A percentile compares a stretch with the other conserved stretches of the same genome.
These are phyloP conservation scores for Boehmeria nivea DNA, from an alignment of 306 rosid species.

Conservation along the genomic window DNA sequence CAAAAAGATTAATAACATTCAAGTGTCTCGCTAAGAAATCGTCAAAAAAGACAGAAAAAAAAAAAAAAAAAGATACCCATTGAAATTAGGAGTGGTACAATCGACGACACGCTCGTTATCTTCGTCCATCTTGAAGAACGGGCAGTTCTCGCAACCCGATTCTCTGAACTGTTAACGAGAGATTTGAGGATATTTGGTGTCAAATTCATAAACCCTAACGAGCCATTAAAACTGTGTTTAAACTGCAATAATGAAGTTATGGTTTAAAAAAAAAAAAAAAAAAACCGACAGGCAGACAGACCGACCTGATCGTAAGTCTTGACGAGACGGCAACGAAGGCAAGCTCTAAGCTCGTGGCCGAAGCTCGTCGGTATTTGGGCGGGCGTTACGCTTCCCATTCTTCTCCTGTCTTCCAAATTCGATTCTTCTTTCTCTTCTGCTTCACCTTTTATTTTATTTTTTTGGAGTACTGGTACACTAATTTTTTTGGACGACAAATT, in stretches of 20 bases:
- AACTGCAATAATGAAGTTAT: too few relatives aligned
- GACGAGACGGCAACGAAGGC: slow-evolving; percentile 97
- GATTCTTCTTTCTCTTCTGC: too few relatives aligned
- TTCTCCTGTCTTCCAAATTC: neutral
- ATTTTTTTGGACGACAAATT: too few relatives aligned
- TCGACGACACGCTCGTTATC: slow-evolving; percentile 80
- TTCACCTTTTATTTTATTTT: too few relatives aligned
- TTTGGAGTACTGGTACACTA: too few relatives aligned
- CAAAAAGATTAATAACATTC: neutral
- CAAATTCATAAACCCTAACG: neutral
- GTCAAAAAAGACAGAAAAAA: neutral
- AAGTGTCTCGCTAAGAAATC: neutral
- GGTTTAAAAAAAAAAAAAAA: neutral
- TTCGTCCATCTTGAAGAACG: slow-evolving; percentile 90
- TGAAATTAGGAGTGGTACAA: slow-evolving; percentile 93
- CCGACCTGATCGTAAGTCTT: slow-evolving; percentile 95
- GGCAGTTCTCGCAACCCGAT: slow-evolving; percentile 90
- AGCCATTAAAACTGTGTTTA: neutral
- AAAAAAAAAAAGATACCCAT: slow-evolving; percentile 44
- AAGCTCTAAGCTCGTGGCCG: slow-evolving; percentile 89
- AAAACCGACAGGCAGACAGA: neutral
- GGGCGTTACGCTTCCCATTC: slow-evolving; percentile 55
- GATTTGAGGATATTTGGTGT: neutral
- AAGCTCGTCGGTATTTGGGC: slow-evolving; percentile 94
- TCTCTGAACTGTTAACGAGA: slow-evolving; percentile 59